phyloP scores from a whole-genome alignment of 495 filamentous ascomycete genomes.

The Penicillium bovifimosum region DNA sequence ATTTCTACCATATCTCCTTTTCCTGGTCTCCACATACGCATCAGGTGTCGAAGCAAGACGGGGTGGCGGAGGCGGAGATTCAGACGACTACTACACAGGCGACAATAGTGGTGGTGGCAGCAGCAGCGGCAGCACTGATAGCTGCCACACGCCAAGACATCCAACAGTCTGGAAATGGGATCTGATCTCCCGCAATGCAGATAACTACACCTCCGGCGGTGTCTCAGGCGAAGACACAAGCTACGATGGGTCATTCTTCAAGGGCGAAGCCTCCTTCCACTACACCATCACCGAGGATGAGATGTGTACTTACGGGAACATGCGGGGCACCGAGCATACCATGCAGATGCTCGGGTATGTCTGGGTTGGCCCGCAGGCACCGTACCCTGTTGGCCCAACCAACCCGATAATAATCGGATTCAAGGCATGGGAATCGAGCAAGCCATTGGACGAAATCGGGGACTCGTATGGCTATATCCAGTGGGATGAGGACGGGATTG shows the following conservation, averaged over 20 bases:
- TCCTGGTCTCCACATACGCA: not conserved
- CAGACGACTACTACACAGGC: not conserved
- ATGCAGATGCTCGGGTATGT: not conserved
- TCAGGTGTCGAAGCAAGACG: not conserved
- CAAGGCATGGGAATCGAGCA: not conserved
- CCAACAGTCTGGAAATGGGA: not conserved
- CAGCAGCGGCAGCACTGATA: not conserved
- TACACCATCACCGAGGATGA: not conserved
- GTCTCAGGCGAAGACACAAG: not conserved
- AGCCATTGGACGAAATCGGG: not conserved
- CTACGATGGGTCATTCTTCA: not conserved
- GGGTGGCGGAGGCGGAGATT: not conserved
- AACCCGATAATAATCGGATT: not conserved
- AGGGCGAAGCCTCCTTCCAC: not conserved
- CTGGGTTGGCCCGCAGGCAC: not conserved
- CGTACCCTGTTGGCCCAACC: not conserved
- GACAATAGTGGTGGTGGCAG: not conserved
- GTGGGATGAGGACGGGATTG: not conserved
- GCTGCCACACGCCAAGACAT: not conserved
- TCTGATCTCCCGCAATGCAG: not conserved
- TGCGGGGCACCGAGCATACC: not conserved
- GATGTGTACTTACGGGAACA: not conserved
- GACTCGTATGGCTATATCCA: not conserved
- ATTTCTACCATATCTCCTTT: not conserved
- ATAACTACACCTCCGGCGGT: not conserved